Evolutionary conservation across 176 grass and related monocot genomes (phyloP).

Genomic region (Zizania latifolia): DNA sequence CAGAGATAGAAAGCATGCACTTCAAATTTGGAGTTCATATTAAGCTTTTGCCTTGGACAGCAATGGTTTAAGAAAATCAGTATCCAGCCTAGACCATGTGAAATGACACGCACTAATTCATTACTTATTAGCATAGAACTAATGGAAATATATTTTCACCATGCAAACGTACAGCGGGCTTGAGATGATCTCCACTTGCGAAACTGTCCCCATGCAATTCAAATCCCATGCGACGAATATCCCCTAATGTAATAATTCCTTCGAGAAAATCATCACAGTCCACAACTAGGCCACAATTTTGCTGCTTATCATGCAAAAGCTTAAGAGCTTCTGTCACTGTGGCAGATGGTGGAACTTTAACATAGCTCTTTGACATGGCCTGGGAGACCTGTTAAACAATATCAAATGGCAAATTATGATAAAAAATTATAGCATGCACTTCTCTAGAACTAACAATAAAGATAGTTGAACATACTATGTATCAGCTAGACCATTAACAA

Average conservation of each 20-base stretch:
- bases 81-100: neutral
- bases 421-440: neutral
- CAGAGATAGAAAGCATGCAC: neutral
- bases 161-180: conserved; percentile 55
- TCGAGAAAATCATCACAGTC: conserved; percentile 87
- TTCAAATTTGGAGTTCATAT: neutral
- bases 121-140: neutral
- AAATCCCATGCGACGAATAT: conserved; percentile 60
- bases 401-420: conserved; percentile 13
- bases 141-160: conserved; percentile 12
- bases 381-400: conserved; percentile 62
- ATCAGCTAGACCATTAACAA: neutral
- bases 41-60: neutral
- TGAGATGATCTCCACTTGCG: conserved; percentile 28
- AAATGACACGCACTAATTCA: neutral
- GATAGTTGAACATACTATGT: neutral
- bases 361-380: conserved; percentile 85
- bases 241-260: conserved; percentile 84
- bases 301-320: conserved; percentile 69
- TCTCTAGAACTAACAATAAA: conserved; percentile 10
- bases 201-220: conserved; percentile 30
- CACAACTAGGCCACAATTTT: conserved; percentile 70
- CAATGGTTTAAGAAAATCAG: neutral
- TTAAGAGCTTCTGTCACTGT: conserved; percentile 53
- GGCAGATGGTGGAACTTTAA: conserved; percentile 54